Evolutionary conservation across 2,329 filamentous ascomycete species (phyloP), one percentile per base, ranked within the genome.

Genomic region (Aspergillus vadensis): DNA sequence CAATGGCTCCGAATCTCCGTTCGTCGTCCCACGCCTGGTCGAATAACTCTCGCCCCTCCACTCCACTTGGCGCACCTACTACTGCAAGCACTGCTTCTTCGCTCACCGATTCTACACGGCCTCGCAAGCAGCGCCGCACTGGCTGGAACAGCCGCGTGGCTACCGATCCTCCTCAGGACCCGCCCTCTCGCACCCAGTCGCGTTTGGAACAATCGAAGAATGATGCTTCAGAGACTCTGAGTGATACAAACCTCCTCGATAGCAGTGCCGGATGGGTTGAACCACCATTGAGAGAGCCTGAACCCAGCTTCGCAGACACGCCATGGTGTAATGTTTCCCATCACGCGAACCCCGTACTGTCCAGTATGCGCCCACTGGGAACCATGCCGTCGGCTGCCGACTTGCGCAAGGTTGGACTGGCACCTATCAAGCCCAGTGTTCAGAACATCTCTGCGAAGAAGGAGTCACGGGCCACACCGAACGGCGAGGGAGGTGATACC

Each of bases 301-400:
- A 79, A 50, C 82, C 92, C 10, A 94, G 90, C 73, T 96, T 89
- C 72, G 87, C 91, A 80, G 91, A 96, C 67, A 81, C 85, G 73
- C 69, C 71, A 14, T 73, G 70, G 70, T 86, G 84, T 59, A 90
- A 90, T 48, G 83, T 95, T 67, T 72, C 65, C 27, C 67, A 60
- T 48, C 81, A 89, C 69, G 83, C 89, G 52, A 86, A 87, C 74
- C 91, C 91, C 65, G 90, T 96, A 17, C 81, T 96, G 60, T 88
- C 91, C 76, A 88, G 88, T 69, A 96, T 96, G 92, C 88, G 88
- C 56, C 88, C 92, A 25, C 79, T 97, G 58, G 92, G 92, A 43
- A 84, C 87, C 57, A 82, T 88, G 67, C 92, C 92, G 12, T 83
- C 82, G 21, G 77, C 83, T 51, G 84, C 86, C 72, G 80, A 87